Conservation (phyloP, 768 basidiomycete genomes). For the Calocera viscosa region DNA sequence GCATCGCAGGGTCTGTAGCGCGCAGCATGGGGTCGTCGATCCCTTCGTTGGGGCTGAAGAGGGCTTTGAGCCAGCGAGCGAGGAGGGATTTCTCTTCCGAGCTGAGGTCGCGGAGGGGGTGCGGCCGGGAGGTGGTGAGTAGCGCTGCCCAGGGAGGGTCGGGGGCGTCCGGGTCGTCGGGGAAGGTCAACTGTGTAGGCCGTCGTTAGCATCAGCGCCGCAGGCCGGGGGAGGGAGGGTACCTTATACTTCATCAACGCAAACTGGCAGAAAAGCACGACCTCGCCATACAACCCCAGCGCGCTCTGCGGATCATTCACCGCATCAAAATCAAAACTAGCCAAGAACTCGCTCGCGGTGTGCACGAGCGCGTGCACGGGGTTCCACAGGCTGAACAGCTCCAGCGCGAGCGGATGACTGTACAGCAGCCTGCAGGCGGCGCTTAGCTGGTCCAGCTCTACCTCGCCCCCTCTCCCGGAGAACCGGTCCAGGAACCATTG, state of each 20-base stretch:
- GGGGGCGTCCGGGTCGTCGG: background rate
- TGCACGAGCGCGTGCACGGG: background rate
- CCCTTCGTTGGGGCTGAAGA: constrained; percentile 64
- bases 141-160: background rate
- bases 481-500: background rate
- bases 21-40: constrained; percentile 69
- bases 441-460: background rate
- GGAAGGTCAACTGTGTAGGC: background rate
- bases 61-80: constrained; percentile 56
- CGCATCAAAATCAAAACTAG: background rate
- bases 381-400: background rate
- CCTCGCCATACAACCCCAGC: constrained; percentile 60
- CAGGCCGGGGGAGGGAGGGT: background rate
- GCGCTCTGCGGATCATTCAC: constrained; percentile 61
- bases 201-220: background rate
- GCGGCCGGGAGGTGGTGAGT: background rate
- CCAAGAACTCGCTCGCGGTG: background rate
- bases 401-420: background rate
- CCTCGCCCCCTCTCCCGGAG: background rate
- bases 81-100: constrained; percentile 20
- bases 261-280: constrained; percentile 64
- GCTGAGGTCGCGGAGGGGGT: background rate
- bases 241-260: constrained; percentile 55
- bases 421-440: background rate
- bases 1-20: constrained; percentile 56